A percentile compares a stretch with the other conserved stretches of the same genome.
Conservation (phyloP, 768 basidiomycete species). For the Stropharia rugosoannulata region DNA sequence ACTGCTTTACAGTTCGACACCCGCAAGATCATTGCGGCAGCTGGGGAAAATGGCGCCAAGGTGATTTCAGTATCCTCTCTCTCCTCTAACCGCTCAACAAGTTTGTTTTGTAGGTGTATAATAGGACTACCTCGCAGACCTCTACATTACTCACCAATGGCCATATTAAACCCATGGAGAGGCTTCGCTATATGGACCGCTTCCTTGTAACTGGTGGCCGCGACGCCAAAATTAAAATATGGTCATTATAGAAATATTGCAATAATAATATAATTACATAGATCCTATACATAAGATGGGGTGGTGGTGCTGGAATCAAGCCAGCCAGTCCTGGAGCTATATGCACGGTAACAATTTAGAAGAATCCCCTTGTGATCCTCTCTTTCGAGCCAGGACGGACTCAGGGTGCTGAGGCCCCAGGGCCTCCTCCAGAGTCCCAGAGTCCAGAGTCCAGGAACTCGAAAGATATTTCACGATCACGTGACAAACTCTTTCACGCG, state of each 20-base stretch:
- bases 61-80: slow-evolving; percentile 34
- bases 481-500: not conserved
- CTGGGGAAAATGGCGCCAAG: slow-evolving; percentile 93
- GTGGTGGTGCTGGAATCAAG: no score
- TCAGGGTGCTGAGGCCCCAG: no score
- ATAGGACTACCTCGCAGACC: slow-evolving; percentile 90
- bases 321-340: no score
- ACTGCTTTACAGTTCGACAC: slow-evolving; percentile 94
- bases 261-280: slow-evolving; percentile 4
- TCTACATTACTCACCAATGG: slow-evolving; percentile 86
- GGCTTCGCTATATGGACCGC: slow-evolving; percentile 92
- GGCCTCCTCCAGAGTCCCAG: no score
- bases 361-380: no score
- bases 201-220: slow-evolving; percentile 90
- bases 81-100: not conserved
- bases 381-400: no score
- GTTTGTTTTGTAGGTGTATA: slow-evolving; percentile 70
- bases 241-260: slow-evolving; percentile 66
- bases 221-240: slow-evolving; percentile 86
- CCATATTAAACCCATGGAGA: slow-evolving; percentile 87
- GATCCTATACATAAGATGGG: not conserved
- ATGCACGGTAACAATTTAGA: no score
- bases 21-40: slow-evolving; percentile 88
- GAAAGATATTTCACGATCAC: not conserved
- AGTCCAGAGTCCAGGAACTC: no score